Base-by-base conservation (phyloP, 1,284 basidiomycete species). In the Ustilago lituana region DNA sequence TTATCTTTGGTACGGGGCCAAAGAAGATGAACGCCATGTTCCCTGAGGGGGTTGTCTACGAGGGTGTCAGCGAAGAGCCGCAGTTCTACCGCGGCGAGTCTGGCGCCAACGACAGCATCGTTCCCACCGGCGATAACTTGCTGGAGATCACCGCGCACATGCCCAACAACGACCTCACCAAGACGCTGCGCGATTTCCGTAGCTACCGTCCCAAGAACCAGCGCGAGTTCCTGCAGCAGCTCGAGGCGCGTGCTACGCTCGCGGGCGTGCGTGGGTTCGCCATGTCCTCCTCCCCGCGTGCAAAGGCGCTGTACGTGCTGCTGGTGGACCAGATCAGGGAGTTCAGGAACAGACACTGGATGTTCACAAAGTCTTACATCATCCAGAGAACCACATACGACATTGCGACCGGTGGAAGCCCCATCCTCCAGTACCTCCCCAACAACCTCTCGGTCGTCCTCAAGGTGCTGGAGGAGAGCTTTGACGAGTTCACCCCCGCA, bases 1-100 rank as follows among this genome's bases (percentile, higher is more conserved):
- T 81, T 56, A 81, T 81, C 64, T 81, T 79, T 33, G 79, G 79
- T 15, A 75, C 72, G 2, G 78, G 68, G 11, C 78, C 78, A 8
- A 71, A 74, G 46, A 72, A 78, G 51, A 59, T 59, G 48, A 81
- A 79, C 24, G 62, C 67, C 23, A 78, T 79, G 76, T 81, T 81
- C 70, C 79, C 79, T 3, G 39, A 74, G 1, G 79, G 79, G 2
- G 79, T 81, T 19, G 43, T 68, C 3, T 81, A 81, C 61, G 73
- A 80, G 20, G 79, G 79, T 0, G 70, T 73, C 0, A 44, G 36
- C 17, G 65, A 76, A 0, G 19, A 67, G 19, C 68, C 74, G 2
- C 60, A 59, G 23, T 62, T 47, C 56, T 80, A 59, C 63, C 61
- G 78, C 8, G 78, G 78, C n/a, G 78, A 80, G 32, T 37, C 22